Base-by-base conservation (phyloP, 2,329 filamentous ascomycete genomes). In the Pseudopyricularia cyperi region DNA sequence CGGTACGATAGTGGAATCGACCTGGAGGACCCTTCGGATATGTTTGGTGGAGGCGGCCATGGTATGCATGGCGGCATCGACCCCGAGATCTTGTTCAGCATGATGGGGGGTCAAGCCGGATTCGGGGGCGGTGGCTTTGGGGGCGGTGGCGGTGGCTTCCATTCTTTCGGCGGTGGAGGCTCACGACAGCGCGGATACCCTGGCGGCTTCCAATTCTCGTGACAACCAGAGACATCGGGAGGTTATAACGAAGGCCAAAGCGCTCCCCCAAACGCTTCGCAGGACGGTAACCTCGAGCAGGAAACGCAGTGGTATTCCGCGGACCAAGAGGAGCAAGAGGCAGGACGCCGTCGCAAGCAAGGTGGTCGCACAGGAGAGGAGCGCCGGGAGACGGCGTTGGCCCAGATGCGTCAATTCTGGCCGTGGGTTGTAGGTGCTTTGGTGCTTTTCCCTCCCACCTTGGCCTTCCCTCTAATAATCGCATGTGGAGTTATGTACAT, bases 1-100 rank as follows among this genome's bases (percentile, higher is more conserved):
- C 77, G 86, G 51, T 98, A 95, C 64, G 91, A 98, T 65, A 93
- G 85, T 58, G 93, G 93, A 35, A 88, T 93, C 54, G 91, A 98
- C 65, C 79, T 96, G 30, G 77, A 93, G 53, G 91, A 96, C 63
- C 87, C 88, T 3, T 77, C 82, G 50, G 90, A 96, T 62, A 90
- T 91, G 80, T 93, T 91, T 60, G 76, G 81, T 52, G 80, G 81
- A 48, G 77, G 77, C 53, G 74, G 73, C 33, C 75, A 74, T 48
- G 83, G 81, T 42, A 81, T 82, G 71, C 72, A 71, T 46, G 76
- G 78, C 61, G 77, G 76, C 61, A 88, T 90, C 63, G 83, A 87
- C 63, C 83, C 84, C 19, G 85, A 87, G 66, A 83, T 89, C 57
- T 71, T 90, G 26, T 89, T 89, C 71, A 87, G 84, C 68, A 89